Conservation (phyloP, 768 basidiomycete genomes). For the Jaapia argillacea region DNA sequence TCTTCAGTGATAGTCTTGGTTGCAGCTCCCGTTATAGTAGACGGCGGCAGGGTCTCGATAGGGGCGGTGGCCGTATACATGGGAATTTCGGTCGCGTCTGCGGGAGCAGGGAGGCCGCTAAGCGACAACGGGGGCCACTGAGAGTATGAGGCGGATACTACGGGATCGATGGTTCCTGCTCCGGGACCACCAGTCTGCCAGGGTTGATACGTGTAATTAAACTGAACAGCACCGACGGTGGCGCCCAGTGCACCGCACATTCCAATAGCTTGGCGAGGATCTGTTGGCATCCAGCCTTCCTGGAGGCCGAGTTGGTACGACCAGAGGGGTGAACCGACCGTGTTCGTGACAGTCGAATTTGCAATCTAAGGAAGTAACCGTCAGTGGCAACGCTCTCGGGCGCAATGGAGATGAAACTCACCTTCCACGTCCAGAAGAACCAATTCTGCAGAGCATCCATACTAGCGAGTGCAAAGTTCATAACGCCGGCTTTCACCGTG, state of each 20-base stretch:
- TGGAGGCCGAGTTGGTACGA: constrained; percentile 60
- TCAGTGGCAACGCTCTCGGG: neutral
- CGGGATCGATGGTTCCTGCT: constrained; percentile 36
- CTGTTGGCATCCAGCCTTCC: constrained; percentile 69
- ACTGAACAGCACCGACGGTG: constrained; percentile 21
- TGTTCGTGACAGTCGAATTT: constrained; percentile 38
- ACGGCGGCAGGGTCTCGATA: constrained; percentile 44
- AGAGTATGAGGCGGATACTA: constrained; percentile 28
- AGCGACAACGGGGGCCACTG: constrained; percentile 48
- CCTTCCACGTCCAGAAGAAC: constrained; percentile 81
- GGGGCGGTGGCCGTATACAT: constrained; percentile 57
- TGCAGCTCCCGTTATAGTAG: constrained; percentile 36
- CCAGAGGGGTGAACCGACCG: constrained; percentile 50
- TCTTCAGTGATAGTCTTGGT: constrained; percentile 25
- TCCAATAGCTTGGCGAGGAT: constrained; percentile 62
- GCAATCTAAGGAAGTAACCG: constrained; percentile 32
- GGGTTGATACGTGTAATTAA: constrained; percentile 43
- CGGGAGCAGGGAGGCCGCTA: constrained; percentile 29
- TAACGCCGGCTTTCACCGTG: constrained; percentile 40
- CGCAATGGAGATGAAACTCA: constrained; percentile 9
- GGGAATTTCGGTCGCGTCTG: constrained; percentile 34
- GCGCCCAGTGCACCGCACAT: constrained; percentile 49
- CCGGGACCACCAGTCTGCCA: constrained; percentile 64
- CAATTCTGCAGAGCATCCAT: constrained; percentile 64
- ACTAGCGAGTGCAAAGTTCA: constrained; percentile 38